phyloP scores from a whole-genome alignment of 345 rosid species.

The Citrus reticulata region DNA sequence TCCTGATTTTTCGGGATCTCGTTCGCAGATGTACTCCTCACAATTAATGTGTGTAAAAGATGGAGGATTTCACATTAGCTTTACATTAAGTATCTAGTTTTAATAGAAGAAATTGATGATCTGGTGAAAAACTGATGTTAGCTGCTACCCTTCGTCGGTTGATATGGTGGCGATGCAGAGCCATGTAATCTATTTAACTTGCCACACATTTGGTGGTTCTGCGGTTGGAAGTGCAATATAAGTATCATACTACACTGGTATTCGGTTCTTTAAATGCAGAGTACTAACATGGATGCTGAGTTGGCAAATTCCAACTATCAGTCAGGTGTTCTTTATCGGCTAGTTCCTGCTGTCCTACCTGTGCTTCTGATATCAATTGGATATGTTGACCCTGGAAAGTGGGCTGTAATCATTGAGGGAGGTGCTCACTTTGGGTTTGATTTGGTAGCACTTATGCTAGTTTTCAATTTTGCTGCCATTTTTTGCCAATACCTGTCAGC shows the following conservation, averaged over 20 bases:
- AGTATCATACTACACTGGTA: slow-evolving; percentile 1
- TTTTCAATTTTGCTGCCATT: slow-evolving; percentile 79
- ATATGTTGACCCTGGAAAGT: slow-evolving; percentile 95
- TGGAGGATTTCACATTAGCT: slow-evolving; percentile 5
- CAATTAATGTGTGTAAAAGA: slow-evolving; percentile 16
- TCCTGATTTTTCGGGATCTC: neutral
- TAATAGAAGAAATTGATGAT: slow-evolving; percentile 11
- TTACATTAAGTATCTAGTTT: neutral
- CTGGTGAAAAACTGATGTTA: slow-evolving; percentile 11
- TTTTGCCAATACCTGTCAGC: slow-evolving; percentile 87
- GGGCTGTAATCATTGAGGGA: slow-evolving; percentile 89
- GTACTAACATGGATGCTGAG: slow-evolving; percentile 68
- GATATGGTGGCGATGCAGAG: slow-evolving; percentile 16
- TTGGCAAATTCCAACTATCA: slow-evolving; percentile 31
- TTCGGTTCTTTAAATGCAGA: slow-evolving; percentile 12
- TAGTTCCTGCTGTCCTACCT: slow-evolving; percentile 65
- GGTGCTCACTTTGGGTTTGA: slow-evolving; percentile 89
- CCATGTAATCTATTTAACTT: slow-evolving; percentile 29
- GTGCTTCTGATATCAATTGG: slow-evolving; percentile 74
- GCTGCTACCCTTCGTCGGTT: slow-evolving; percentile 8
- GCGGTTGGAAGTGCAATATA: slow-evolving; percentile 19
- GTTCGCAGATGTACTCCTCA: neutral
- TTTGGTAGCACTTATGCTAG: slow-evolving; percentile 55
- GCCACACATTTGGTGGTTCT: slow-evolving; percentile 20
- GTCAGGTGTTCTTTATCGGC: slow-evolving; percentile 39